phyloP scores from a whole-genome alignment of 2,329 filamentous ascomycete species.

The Aureobasidium sp. region DNA sequence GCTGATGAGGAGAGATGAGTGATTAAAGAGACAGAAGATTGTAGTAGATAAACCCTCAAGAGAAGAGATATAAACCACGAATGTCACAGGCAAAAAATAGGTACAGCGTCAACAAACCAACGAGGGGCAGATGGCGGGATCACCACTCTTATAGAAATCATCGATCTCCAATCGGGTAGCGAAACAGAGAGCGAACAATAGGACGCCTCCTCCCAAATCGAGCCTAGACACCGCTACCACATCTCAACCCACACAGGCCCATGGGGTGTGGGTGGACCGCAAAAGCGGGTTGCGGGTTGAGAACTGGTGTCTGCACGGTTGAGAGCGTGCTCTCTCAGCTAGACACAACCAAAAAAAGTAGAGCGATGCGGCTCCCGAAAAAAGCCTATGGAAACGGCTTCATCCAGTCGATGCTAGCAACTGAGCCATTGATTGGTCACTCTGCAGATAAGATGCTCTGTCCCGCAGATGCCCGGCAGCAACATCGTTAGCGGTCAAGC shows the following conservation, averaged over 20 bases:
- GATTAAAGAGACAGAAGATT: neutral
- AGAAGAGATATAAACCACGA: neutral
- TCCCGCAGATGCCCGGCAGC: neutral
- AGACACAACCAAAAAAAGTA: neutral
- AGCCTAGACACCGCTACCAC: neutral
- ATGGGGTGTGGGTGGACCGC: neutral
- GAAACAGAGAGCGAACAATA: neutral
- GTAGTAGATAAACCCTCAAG: neutral
- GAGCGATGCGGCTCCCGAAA: neutral
- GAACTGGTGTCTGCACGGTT: conserved; percentile 5
- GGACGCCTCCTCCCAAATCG: neutral
- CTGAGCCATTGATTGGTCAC: neutral
- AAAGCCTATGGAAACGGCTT: neutral
- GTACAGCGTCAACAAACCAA: conserved; percentile 4
- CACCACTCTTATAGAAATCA: conserved; percentile 5
- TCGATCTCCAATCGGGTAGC: neutral
- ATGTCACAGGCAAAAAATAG: neutral
- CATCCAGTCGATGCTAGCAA: neutral
- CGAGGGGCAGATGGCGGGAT: neutral
- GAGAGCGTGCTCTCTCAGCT: neutral
- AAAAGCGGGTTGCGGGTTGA: neutral
- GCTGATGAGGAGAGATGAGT: neutral
- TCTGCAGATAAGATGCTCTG: neutral
- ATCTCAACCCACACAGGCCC: neutral
- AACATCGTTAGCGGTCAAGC: neutral